Evolutionary conservation across 2,329 filamentous ascomycete species (phyloP).

Genomic region (Albophoma yamanashiensis): DNA sequence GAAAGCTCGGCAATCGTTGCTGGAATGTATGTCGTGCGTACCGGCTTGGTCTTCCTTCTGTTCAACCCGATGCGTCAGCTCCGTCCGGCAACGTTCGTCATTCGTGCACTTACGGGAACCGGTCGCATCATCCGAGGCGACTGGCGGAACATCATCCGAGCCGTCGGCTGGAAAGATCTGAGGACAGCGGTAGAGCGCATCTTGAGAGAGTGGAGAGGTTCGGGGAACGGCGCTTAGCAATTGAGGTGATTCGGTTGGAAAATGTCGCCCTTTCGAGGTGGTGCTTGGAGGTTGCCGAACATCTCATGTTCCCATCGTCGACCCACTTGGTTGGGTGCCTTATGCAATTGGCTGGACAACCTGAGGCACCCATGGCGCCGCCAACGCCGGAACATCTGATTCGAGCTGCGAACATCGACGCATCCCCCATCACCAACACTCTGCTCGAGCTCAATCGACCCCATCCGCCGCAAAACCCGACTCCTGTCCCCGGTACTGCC

Average conservation of each 20-base stretch:
- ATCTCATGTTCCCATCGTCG: constrained; percentile 21
- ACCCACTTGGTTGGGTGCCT: constrained; percentile 23
- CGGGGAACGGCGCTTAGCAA: constrained; percentile 12
- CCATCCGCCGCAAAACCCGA: constrained; percentile 8
- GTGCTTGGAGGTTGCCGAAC: constrained; percentile 20
- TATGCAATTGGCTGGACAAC: constrained; percentile 23
- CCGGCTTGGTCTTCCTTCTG: constrained; percentile 58
- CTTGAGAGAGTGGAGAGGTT: constrained; percentile 25
- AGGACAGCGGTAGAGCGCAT: constrained; percentile 59
- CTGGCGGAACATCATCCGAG: constrained; percentile 55
- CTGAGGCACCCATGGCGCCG: constrained; percentile 27
- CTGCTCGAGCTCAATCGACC: constrained; percentile 13
- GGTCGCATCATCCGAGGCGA: constrained; percentile 57
- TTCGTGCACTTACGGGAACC: constrained; percentile 49
- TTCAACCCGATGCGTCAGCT: constrained; percentile 16
- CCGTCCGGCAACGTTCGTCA: constrained; percentile 5
- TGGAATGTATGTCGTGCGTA: constrained; percentile 27
- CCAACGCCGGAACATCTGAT: constrained; percentile 29
- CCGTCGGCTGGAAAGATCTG: constrained; percentile 56
- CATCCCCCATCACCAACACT: constrained; percentile 9
- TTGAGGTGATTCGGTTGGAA: constrained; percentile 20
- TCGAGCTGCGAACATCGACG: constrained; percentile 25
- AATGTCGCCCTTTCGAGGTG: constrained; percentile 16
- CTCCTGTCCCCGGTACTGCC: constrained; percentile 9
- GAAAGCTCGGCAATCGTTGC: neutral